phyloP scores from a whole-genome alignment of 2,329 filamentous ascomycete species.

The Monosporascus sp. region DNA sequence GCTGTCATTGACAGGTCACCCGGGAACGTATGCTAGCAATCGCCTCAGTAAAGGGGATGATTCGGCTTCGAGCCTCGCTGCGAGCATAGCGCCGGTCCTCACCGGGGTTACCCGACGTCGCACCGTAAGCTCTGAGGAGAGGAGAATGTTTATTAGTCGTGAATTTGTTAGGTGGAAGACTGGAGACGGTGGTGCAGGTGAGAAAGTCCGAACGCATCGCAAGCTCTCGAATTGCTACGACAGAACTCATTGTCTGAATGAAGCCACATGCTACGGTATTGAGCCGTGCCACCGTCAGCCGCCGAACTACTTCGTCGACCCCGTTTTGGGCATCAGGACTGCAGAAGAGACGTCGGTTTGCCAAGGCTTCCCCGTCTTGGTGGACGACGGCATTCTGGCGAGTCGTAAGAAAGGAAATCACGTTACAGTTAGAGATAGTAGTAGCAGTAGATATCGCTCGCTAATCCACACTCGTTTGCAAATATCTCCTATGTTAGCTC shows the following conservation, averaged over 20 bases:
- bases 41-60: neutral
- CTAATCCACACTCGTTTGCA: slow-evolving; percentile 22
- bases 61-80: neutral
- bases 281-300: neutral
- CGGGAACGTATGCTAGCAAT: neutral
- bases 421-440: slow-evolving; percentile 5
- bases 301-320: neutral
- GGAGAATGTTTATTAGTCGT: neutral
- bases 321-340: neutral
- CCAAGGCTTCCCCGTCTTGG: neutral
- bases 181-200: neutral
- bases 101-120: neutral
- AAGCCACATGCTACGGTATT: too few relatives aligned
- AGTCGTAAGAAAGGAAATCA: slow-evolving; percentile 1
- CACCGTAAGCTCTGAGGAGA: neutral
- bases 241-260: neutral
- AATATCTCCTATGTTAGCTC: too few relatives aligned
- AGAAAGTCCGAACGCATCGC: neutral
- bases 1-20: neutral
- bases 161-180: neutral
- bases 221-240: neutral
- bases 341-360: neutral
- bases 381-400: slow-evolving; percentile 1
- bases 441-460: slow-evolving; percentile 11
- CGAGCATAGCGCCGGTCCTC: neutral